Evolutionary conservation across 371 early-diverging fungal species (phyloP).

Genomic region (Syncephalastrum contaminatum): DNA sequence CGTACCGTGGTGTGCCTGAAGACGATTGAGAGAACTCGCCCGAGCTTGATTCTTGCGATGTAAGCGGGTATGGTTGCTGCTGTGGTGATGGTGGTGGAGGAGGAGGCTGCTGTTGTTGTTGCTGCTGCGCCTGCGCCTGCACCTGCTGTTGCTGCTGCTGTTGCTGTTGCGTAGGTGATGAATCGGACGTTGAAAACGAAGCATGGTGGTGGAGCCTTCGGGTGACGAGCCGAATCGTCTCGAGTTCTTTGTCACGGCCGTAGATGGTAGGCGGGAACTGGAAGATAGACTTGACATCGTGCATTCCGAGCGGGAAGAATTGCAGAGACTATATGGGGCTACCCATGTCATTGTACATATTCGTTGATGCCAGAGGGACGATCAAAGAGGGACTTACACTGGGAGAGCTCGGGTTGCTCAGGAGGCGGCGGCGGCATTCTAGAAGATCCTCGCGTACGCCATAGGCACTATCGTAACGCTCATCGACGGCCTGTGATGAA

Average conservation of each 20-base stretch:
- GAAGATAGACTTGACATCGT: constrained; percentile 44
- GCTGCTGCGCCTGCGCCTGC: background rate
- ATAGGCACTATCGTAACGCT: constrained; percentile 55
- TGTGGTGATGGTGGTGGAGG: no score
- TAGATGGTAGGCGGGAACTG: constrained; percentile 35
- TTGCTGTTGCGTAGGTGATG: no score
- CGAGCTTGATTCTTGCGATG: no score
- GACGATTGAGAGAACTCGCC: no score
- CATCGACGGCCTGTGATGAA: constrained; percentile 47
- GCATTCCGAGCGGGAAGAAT: constrained; percentile 36
- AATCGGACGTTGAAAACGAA: no score
- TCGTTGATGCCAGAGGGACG: no score
- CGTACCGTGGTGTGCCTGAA: no score
- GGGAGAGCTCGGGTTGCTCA: constrained; percentile 13
- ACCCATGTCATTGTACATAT: background rate
- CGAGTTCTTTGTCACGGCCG: constrained; percentile 38
- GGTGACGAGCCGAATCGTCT: constrained; percentile 27
- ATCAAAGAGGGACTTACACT: constrained; percentile 13
- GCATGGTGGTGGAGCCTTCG: constrained; percentile 20
- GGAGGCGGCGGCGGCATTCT: constrained; percentile 43
- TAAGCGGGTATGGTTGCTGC: no score
- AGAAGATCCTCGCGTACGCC: constrained; percentile 55
- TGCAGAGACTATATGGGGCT: constrained; percentile 19
- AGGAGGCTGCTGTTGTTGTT: no score
- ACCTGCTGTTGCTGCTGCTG: constrained; percentile 6